Evolutionary conservation across 495 filamentous ascomycete genomes (phyloP).

Genomic region (Schizothecium vesticola): DNA sequence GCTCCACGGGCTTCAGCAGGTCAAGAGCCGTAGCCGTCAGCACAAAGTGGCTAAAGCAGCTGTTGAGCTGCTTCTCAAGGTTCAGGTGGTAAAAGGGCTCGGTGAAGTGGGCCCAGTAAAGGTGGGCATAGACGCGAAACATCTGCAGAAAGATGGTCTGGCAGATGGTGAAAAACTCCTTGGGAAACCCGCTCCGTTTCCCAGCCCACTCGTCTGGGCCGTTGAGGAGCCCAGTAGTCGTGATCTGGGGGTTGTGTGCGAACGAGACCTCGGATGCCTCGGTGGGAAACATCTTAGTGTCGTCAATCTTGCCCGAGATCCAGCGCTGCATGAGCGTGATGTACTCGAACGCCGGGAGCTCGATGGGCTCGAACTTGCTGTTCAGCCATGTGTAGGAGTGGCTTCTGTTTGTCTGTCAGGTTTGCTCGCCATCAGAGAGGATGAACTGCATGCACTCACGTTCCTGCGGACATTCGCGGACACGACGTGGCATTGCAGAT

Average conservation of each 20-base stretch:
- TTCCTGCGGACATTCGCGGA: slow-evolving; percentile 85
- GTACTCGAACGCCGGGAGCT: slow-evolving; percentile 76
- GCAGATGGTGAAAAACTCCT: slow-evolving; percentile 77
- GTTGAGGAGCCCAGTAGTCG: slow-evolving; percentile 55
- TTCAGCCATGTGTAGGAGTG: slow-evolving; percentile 92
- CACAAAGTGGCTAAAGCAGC: slow-evolving; percentile 90
- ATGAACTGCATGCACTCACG: slow-evolving; percentile 52
- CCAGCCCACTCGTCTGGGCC: slow-evolving; percentile 71
- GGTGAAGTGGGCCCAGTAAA: slow-evolving; percentile 78
- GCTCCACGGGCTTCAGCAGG: slow-evolving; percentile 74
- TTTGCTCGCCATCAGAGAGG: slow-evolving; percentile 1
- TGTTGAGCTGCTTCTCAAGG: slow-evolving; percentile 83
- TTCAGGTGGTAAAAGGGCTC: slow-evolving; percentile 81
- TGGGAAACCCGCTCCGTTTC: slow-evolving; percentile 81
- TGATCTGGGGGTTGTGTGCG: slow-evolving; percentile 51
- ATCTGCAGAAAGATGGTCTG: slow-evolving; percentile 93
- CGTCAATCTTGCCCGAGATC: slow-evolving; percentile 87
- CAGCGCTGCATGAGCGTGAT: slow-evolving; percentile 86
- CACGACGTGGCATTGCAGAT: slow-evolving; percentile 80
- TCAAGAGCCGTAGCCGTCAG: slow-evolving; percentile 80
- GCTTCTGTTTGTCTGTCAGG: slow-evolving; percentile 45
- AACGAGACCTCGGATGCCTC: slow-evolving; percentile 54
- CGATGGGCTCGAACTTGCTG: slow-evolving; percentile 54
- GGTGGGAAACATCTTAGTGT: slow-evolving; percentile 80
- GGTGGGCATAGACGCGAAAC: slow-evolving; percentile 92